Conservation (phyloP, 345 rosid genomes). For the Dipteronia sinensis region DNA sequence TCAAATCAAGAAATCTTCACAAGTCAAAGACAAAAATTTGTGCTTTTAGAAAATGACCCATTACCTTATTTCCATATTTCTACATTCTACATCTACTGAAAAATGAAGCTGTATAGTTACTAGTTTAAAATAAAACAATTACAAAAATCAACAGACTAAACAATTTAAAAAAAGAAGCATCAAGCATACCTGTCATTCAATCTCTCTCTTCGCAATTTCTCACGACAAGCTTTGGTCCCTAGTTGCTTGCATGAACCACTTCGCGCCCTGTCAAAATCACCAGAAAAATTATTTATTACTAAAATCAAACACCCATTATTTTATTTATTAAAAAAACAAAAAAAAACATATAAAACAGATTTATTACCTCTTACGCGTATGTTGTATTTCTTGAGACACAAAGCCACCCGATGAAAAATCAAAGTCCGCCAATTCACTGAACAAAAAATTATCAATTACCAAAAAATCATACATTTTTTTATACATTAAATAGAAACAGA, state of each 20-base stretch:
- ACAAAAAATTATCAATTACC: background rate
- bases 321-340: too few species aligned
- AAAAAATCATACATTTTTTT: background rate
- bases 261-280: conserved; percentile 27
- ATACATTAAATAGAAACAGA: background rate
- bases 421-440: conserved; percentile 7
- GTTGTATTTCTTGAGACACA: conserved; percentile 38
- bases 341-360: background rate
- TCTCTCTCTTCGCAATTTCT: conserved; percentile 83
- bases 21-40: background rate
- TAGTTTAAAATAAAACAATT: background rate
- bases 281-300: background rate
- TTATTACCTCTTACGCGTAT: conserved; percentile 48
- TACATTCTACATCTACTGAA: too few species aligned
- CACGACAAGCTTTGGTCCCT: conserved; percentile 80
- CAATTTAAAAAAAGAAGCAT: background rate
- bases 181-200: conserved; percentile 71
- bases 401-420: conserved; percentile 40
- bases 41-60: background rate
- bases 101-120: too few species aligned
- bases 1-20: conserved; percentile 79
- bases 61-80: background rate
- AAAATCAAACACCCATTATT: too few species aligned
- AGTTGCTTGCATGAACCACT: conserved; percentile 36
- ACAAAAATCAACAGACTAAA: background rate